Percentiles rank a stretch among this genome's conserved stretches.
Conservation (phyloP, 2,329 filamentous ascomycete genomes). For the Beauveria sp. region DNA sequence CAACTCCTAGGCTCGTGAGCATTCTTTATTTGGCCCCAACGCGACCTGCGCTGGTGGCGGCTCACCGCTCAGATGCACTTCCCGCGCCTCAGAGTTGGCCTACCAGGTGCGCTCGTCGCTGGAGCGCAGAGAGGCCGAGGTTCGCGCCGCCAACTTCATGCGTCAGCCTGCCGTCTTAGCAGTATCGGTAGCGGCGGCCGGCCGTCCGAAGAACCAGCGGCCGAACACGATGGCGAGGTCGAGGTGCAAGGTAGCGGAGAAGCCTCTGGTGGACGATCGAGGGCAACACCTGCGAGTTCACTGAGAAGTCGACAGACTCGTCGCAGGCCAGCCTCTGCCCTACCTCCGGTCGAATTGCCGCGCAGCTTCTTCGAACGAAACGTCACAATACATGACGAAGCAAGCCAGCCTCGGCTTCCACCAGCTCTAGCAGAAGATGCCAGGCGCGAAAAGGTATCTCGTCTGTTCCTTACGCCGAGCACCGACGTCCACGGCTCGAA, state of each 20-base stretch:
- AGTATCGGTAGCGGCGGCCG: slow-evolving; percentile 5
- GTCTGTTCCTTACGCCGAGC: slow-evolving; percentile 20
- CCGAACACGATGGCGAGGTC: slow-evolving; percentile 6
- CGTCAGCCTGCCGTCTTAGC: slow-evolving; percentile 5
- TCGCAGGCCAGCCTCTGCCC: slow-evolving; percentile 15
- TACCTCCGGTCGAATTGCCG: slow-evolving; percentile 9
- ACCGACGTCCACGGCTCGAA: slow-evolving; percentile 18
- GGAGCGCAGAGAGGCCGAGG: slow-evolving; percentile 3
- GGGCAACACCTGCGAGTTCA: slow-evolving; percentile 3
- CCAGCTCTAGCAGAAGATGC: slow-evolving; percentile 25
- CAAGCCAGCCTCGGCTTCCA: slow-evolving; percentile 21
- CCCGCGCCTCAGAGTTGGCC: neutral
- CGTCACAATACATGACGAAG: slow-evolving; percentile 1
- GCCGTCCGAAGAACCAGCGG: slow-evolving; percentile 5
- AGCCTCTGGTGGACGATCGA: slow-evolving; percentile 10
- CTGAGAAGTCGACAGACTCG: slow-evolving; percentile 15
- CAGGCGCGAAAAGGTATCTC: slow-evolving; percentile 23
- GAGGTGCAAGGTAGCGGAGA: slow-evolving; percentile 6
- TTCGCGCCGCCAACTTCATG: neutral
- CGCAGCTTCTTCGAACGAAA: slow-evolving; percentile 7
- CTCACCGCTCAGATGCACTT: slow-evolving; percentile 6
- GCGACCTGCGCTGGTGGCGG: slow-evolving; percentile 2
- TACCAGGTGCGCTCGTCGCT: slow-evolving; percentile 5
- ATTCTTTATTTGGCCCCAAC: neutral
- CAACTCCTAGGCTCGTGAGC: neutral